Conservation (phyloP, 495 filamentous ascomycete genomes). For the Penicillium canariense region DNA sequence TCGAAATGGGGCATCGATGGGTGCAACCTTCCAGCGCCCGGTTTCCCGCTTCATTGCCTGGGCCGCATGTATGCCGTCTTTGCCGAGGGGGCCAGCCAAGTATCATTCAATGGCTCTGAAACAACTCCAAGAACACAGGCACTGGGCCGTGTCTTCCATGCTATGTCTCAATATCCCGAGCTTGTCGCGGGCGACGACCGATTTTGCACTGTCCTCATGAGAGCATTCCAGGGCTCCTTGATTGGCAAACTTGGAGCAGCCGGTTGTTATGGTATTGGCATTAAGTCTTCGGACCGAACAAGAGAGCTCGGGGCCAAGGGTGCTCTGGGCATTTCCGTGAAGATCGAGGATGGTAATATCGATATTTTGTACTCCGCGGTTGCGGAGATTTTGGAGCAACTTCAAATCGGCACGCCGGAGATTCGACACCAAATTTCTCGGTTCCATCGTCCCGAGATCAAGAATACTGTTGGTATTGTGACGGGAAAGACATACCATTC, state of each 20-base stretch:
- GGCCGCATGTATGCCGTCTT: slow-evolving; percentile 29
- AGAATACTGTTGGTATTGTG: slow-evolving; percentile 35
- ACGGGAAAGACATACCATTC: slow-evolving; percentile 25
- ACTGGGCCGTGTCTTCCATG: slow-evolving; percentile 28
- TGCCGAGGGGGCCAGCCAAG: slow-evolving; percentile 15
- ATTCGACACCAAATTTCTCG: slow-evolving; percentile 17
- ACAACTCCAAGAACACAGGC: not conserved
- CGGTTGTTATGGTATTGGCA: slow-evolving; percentile 37
- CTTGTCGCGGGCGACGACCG: slow-evolving; percentile 35
- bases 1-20: slow-evolving; percentile 38
- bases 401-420: slow-evolving; percentile 27
- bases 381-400: slow-evolving; percentile 36
- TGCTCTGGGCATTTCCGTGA: slow-evolving; percentile 37
- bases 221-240: slow-evolving; percentile 21
- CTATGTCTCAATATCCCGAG: slow-evolving; percentile 36
- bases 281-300: slow-evolving; percentile 32
- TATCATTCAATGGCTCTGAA: not conserved
- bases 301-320: slow-evolving; percentile 27
- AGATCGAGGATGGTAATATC: slow-evolving; percentile 42
- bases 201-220: slow-evolving; percentile 40
- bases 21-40: slow-evolving; percentile 40
- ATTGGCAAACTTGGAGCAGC: slow-evolving; percentile 42
- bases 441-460: slow-evolving; percentile 30
- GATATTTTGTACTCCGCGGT: slow-evolving; percentile 35
- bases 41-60: slow-evolving; percentile 25